Percentiles rank a stretch among this genome's conserved stretches.
phyloP scores from a whole-genome alignment of 441 rosid species.

The Syzygium malaccense region DNA sequence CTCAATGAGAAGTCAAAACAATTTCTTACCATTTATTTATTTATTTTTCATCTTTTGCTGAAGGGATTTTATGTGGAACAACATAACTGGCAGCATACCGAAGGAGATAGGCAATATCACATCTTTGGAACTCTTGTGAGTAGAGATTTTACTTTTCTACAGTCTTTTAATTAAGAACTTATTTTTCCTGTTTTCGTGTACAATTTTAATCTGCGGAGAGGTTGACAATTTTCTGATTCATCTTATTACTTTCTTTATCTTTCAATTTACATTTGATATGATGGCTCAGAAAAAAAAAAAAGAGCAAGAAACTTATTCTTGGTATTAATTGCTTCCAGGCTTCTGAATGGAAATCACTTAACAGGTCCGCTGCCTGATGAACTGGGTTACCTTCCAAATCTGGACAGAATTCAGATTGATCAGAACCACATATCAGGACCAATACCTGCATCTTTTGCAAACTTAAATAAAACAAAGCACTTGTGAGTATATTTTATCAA shows the following conservation, averaged over 20 bases:
- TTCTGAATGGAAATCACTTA: conserved; percentile 75
- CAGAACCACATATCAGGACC: conserved; percentile 80
- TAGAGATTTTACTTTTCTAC: conserved; percentile 6
- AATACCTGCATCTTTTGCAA: conserved; percentile 72
- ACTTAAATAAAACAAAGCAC: conserved; percentile 76
- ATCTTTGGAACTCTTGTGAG: conserved; percentile 81
- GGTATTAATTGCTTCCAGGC: conserved; percentile 46
- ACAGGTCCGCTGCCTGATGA: conserved; percentile 78
- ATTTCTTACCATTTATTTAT: conserved; percentile 6
- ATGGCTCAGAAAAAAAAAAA: not conserved
- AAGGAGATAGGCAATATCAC: conserved; percentile 81
- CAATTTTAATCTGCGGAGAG: not conserved
- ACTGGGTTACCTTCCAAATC: conserved; percentile 76
- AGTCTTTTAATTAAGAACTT: not conserved
- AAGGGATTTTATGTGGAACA: conserved; percentile 99
- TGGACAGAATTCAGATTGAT: conserved; percentile 95
- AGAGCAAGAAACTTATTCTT: not conserved
- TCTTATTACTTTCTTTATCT: not conserved
- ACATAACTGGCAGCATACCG: conserved; percentile 70
- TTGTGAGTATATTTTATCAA: conserved; percentile 56
- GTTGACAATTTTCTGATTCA: not conserved
- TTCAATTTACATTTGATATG: not conserved
- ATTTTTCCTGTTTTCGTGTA: not conserved
- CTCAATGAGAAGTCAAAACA: not conserved
- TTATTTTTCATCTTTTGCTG: conserved; percentile 6